A percentile compares a stretch with the other conserved stretches of the same genome.
phyloP scores from a whole-genome alignment of 2,329 filamentous ascomycete species.

The Capronia epimyces region DNA sequence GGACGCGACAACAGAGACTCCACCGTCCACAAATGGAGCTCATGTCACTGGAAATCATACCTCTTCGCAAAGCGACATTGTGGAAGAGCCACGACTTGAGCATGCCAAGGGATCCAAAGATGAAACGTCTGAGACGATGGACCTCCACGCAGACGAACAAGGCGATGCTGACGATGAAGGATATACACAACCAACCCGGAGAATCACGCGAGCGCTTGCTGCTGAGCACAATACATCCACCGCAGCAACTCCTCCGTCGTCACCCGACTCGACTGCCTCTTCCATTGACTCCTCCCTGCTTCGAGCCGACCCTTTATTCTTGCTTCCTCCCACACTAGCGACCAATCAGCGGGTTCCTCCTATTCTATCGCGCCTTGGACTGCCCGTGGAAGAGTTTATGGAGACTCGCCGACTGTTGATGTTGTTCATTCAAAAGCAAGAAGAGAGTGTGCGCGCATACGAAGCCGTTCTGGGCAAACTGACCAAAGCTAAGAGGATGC shows the following conservation, averaged over 20 bases:
- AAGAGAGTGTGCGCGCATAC: slow-evolving; percentile 56
- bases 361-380: slow-evolving; percentile 47
- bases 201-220: slow-evolving; percentile 44
- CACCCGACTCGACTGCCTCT: slow-evolving; percentile 32
- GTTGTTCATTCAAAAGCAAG: slow-evolving; percentile 61
- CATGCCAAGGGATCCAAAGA: slow-evolving; percentile 5
- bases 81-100: neutral
- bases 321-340: slow-evolving; percentile 45
- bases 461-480: slow-evolving; percentile 53
- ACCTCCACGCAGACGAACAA: slow-evolving; percentile 14
- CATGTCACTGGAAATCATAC: neutral
- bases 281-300: slow-evolving; percentile 42
- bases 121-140: slow-evolving; percentile 18
- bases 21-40: slow-evolving; percentile 9
- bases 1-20: neutral
- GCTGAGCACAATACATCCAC: slow-evolving; percentile 37
- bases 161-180: slow-evolving; percentile 20
- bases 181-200: slow-evolving; percentile 39
- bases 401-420: slow-evolving; percentile 57
- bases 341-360: slow-evolving; percentile 52
- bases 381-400: slow-evolving; percentile 56
- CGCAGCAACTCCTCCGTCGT: slow-evolving; percentile 27
- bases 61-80: neutral
- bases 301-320: slow-evolving; percentile 51
- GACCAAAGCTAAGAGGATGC: slow-evolving; percentile 54